Base-by-base conservation (phyloP, 192 early-diverging fungal genomes). In the Phycomyces blakesleeanus region DNA sequence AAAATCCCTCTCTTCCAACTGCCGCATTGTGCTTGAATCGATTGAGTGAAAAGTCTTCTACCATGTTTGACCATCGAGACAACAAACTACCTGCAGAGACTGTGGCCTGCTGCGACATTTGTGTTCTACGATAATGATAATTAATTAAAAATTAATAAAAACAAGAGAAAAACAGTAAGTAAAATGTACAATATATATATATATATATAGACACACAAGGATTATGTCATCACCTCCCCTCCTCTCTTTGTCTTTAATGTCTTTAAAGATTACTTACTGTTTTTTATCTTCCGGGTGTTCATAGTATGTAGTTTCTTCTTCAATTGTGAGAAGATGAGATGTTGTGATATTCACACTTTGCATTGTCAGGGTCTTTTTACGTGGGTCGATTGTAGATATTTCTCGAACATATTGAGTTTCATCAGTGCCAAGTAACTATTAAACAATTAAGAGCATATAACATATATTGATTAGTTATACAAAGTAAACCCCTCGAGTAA, bases 21-120 rank as follows among this genome's bases (percentile, higher is more conserved):
- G 73, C 78, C 18, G 97, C 91, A 74, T 99, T 99, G 42, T 91
- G 84, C 68, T 91, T 68, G 85, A 98, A 99, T 22, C 93, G 82
- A 42, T 80, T 86, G 64, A 91, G 77, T 59, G 87, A 92, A 47
- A 89, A 87, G 57, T 94, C 89, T 69, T 97, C 93, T n/a, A 98
- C 74, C 41, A 89, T 76, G 55, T 77, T 82, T 10, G 85, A 81
- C 68, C 91, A 81, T 18, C 85, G 66, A 22, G 78, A 84, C 25
- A 95, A 69, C 0, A 89, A 83, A 16, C 80, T 80, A n/a, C 86
- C 83, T 11, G 92, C 93, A 25, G 84, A 82, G 57, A 98, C 87
- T 61, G 88, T 71, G 9, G 94, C 96, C 55, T 89, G 83, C 63
- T 97, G 94, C 18, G 77, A 75, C 55, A 98, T 97, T 57, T 84